A percentile compares a stretch with the other conserved stretches of the same genome.
Evolutionary conservation across 2,329 filamentous ascomycete genomes (phyloP).

Genomic region (Sclerotinia minor): DNA sequence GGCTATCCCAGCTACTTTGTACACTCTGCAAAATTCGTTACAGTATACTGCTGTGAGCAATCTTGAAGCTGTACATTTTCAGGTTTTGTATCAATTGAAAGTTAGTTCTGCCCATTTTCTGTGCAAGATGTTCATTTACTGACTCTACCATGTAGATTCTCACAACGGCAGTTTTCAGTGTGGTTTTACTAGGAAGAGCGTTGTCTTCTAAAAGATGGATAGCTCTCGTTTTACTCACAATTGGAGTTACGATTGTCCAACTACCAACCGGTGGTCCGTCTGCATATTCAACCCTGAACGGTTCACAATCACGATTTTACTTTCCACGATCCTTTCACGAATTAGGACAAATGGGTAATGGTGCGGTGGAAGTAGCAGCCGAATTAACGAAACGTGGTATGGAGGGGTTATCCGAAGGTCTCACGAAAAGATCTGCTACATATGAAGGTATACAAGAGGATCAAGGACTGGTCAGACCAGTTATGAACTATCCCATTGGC

Average conservation of each 20-base stretch:
- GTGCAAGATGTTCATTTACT: constrained; percentile 22
- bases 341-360: constrained; percentile 63
- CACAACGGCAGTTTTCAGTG: constrained; percentile 83
- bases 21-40: constrained; percentile 89
- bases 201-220: constrained; percentile 76
- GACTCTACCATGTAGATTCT: constrained; percentile 59
- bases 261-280: constrained; percentile 64
- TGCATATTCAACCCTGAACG: constrained; percentile 60
- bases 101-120: constrained; percentile 43
- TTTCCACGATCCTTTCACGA: constrained; percentile 80
- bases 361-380: constrained; percentile 50
- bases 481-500: constrained; percentile 78
- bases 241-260: constrained; percentile 83
- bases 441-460: constrained; percentile 83
- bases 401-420: constrained; percentile 46
- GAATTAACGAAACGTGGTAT: constrained; percentile 54
- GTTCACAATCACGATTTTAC: constrained; percentile 57
- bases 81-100: constrained; percentile 91
- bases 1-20: constrained; percentile 82
- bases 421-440: constrained; percentile 75
- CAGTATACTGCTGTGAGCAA: constrained; percentile 93
- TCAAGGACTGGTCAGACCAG: constrained; percentile 49
- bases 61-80: constrained; percentile 87
- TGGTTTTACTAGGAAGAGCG: constrained; percentile 70
- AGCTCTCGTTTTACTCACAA: constrained; percentile 73